Conservation (phyloP, 495 filamentous ascomycete species). For the Neurospora hispaniola region DNA sequence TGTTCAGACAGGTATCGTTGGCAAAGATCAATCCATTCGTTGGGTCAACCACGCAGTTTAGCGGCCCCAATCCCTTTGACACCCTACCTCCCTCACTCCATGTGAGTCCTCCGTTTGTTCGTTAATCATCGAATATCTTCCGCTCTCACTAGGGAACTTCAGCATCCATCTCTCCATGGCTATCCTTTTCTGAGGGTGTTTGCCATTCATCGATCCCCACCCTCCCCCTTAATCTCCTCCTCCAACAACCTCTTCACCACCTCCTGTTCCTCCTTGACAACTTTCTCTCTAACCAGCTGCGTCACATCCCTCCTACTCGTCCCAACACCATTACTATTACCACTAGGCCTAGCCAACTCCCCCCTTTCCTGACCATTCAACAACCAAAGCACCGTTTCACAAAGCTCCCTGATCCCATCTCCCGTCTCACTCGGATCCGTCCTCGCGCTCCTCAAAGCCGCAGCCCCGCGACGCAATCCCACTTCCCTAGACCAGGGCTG, state of each 20-base stretch:
- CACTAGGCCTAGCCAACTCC: not conserved
- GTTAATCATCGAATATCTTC: not conserved
- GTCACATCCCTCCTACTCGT: slow-evolving; percentile 8
- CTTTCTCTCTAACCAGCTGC: slow-evolving; percentile 17
- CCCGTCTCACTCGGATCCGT: slow-evolving; percentile 26
- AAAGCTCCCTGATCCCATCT: slow-evolving; percentile 38
- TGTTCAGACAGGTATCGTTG: not conserved
- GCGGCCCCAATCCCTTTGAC: not conserved
- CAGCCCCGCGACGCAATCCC: slow-evolving; percentile 27
- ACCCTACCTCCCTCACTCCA: not conserved
- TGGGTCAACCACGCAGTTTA: not conserved
- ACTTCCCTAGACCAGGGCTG: slow-evolving; percentile 29
- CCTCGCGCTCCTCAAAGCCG: slow-evolving; percentile 24
- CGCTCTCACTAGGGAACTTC: not conserved
- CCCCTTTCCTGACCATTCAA: slow-evolving; percentile 9
- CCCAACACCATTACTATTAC: not conserved
- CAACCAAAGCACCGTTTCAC: slow-evolving; percentile 29
- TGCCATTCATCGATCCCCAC: not conserved
- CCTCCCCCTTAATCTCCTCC: slow-evolving; percentile 16
- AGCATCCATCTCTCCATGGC: not conserved
- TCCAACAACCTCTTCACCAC: slow-evolving; percentile 26
- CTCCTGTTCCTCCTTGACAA: slow-evolving; percentile 22
- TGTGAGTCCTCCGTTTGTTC: not conserved
- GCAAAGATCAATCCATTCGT: not conserved
- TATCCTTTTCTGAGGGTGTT: not conserved